Conservation (phyloP, 768 basidiomycete species). For the Lactarius indigo region DNA sequence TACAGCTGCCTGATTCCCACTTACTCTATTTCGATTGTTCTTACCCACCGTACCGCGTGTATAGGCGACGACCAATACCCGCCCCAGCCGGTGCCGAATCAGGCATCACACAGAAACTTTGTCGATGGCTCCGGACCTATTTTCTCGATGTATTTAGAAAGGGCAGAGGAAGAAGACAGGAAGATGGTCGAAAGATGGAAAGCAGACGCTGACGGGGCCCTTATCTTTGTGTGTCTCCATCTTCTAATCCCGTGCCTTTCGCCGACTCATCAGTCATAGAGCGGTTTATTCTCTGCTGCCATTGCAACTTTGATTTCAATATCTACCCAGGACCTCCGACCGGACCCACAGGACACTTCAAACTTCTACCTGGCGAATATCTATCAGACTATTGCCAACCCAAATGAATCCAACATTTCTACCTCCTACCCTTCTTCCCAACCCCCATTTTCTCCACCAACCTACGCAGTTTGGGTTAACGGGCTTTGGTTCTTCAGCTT, state of each 20-base stretch:
- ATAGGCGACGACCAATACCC: neutral
- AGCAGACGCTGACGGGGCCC: neutral
- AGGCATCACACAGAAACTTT: neutral
- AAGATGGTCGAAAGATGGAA: neutral
- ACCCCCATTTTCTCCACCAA: neutral
- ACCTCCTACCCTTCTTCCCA: neutral
- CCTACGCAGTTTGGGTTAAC: neutral
- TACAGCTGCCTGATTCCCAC: too few species aligned
- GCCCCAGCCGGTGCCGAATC: neutral
- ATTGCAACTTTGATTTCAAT: neutral
- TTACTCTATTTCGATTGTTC: too few species aligned
- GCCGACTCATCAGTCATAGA: neutral
- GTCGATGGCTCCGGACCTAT: neutral
- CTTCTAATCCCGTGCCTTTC: neutral
- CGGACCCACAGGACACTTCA: neutral
- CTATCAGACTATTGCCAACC: neutral
- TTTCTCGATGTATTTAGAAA: neutral
- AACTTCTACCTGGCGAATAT: neutral
- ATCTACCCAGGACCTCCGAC: neutral
- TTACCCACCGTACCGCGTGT: too few species aligned
- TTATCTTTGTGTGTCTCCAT: neutral
- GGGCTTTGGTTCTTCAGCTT: conserved; percentile 5
- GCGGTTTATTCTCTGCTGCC: neutral
- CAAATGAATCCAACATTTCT: neutral
- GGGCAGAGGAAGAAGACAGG: neutral